Percentiles rank a stretch among this genome's conserved stretches.
Conservation (phyloP, 768 basidiomycete genomes). For the Russula dissimulans region DNA sequence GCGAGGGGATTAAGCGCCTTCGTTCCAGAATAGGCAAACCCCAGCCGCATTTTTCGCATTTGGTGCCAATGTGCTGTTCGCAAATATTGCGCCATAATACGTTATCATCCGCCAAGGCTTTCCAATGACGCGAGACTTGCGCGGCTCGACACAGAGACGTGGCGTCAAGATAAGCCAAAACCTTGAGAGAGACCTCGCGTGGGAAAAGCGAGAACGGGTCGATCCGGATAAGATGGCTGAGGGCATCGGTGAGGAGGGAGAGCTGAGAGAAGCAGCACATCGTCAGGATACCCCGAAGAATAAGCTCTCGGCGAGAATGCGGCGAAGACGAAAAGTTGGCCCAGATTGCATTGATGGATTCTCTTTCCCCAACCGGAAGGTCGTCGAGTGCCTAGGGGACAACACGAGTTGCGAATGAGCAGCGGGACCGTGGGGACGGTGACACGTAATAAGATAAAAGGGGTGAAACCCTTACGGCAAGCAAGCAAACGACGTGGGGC, state of each 20-base stretch:
- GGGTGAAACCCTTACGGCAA: neutral
- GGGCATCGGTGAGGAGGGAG: constrained; percentile 88
- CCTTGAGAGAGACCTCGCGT: constrained; percentile 78
- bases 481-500: no score
- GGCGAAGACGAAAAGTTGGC: constrained; percentile 93
- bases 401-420: neutral
- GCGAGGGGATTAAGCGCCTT: constrained; percentile 39
- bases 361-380: constrained; percentile 75
- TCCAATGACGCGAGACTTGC: constrained; percentile 83
- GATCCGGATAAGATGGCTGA: constrained; percentile 86
- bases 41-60: constrained; percentile 96
- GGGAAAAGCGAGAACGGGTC: constrained; percentile 91
- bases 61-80: constrained; percentile 96
- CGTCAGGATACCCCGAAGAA: constrained; percentile 92
- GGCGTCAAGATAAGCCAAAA: constrained; percentile 85
- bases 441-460: constrained; percentile 3
- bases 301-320: constrained; percentile 83
- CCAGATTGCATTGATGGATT: constrained; percentile 89
- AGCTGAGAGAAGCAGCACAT: constrained; percentile 99
- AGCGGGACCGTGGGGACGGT: neutral
- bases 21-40: constrained; percentile 86
- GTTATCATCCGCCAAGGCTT: constrained; percentile 85
- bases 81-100: constrained; percentile 93
- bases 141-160: constrained; percentile 89
- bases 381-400: constrained; percentile 72